Evolutionary conservation across 225 moss, liverwort and hornwort species (phyloP).

Genomic region (Asterella californica): DNA sequence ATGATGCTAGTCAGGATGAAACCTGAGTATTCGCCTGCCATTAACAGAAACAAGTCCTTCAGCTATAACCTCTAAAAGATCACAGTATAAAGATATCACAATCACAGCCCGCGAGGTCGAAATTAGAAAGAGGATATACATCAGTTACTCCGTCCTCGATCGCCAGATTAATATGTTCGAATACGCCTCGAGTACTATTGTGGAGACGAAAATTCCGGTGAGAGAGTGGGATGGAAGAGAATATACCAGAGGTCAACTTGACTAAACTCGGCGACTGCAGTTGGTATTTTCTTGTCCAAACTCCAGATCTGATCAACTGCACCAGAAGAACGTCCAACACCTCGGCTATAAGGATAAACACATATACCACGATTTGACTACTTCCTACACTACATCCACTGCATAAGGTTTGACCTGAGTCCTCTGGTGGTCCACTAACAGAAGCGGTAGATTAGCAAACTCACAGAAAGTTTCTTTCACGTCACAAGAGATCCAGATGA

Average conservation of each 20-base stretch:
- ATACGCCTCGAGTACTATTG: background rate
- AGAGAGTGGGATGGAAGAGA: background rate
- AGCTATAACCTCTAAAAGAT: background rate
- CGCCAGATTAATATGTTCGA: background rate
- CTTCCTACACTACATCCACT: background rate
- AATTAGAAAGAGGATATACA: background rate
- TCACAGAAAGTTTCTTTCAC: background rate
- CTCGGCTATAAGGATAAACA: background rate
- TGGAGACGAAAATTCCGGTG: background rate
- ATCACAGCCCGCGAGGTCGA: background rate
- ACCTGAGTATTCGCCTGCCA: conserved; percentile 1
- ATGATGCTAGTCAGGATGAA: too few species aligned
- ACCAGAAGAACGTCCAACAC: background rate
- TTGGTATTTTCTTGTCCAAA: background rate
- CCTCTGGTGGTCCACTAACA: background rate
- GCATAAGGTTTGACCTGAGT: background rate
- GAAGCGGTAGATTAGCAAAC: background rate
- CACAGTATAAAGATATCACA: background rate
- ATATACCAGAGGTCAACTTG: background rate
- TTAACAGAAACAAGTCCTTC: background rate
- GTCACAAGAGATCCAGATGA: background rate
- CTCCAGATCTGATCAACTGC: background rate
- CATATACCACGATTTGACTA: background rate
- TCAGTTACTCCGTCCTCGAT: background rate
- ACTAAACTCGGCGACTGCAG: background rate